Conservation (phyloP, 2,329 filamentous ascomycete species). For the Hirsutella minnesotensis region DNA sequence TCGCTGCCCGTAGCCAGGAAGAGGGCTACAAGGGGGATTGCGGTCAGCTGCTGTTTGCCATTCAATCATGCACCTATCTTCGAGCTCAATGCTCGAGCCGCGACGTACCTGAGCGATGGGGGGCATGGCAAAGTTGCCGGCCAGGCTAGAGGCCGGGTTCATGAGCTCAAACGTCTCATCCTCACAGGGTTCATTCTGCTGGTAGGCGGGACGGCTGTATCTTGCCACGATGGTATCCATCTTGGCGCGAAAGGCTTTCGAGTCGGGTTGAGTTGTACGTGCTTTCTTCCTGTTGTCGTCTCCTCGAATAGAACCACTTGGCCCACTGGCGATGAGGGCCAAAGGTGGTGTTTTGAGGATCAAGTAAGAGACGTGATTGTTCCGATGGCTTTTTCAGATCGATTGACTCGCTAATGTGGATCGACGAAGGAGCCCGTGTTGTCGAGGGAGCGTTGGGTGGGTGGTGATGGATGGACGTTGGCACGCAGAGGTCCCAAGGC, state of each 20-base stretch:
- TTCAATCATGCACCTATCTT: too few relatives aligned
- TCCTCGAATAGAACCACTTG: too few relatives aligned
- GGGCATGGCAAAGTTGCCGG: slow-evolving; percentile 89
- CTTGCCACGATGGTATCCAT: slow-evolving; percentile 93
- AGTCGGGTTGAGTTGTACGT: too few relatives aligned
- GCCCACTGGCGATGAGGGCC: too few relatives aligned
- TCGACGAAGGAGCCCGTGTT: neutral
- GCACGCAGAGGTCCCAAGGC: neutral
- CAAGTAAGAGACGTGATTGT: too few relatives aligned
- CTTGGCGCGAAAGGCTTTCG: slow-evolving; percentile 7
- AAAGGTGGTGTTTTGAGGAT: too few relatives aligned
- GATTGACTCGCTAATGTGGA: too few relatives aligned
- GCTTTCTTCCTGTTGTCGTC: too few relatives aligned
- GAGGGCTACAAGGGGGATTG: slow-evolving; percentile 49
- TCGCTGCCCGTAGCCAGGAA: slow-evolving; percentile 90
- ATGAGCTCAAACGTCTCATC: slow-evolving; percentile 64
- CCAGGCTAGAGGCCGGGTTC: slow-evolving; percentile 62
- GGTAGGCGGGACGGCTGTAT: slow-evolving; percentile 71
- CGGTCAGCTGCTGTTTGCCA: neutral
- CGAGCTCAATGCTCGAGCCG: too few relatives aligned
- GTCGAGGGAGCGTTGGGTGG: neutral
- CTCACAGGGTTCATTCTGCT: slow-evolving; percentile 58
- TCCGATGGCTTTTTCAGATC: too few relatives aligned
- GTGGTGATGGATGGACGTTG: slow-evolving; percentile 1
- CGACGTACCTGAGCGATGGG: slow-evolving; percentile 67